These are phyloP conservation scores for Kernera saxatilis DNA, from an alignment of 345 rosid species.

Conservation along the genomic window DNA sequence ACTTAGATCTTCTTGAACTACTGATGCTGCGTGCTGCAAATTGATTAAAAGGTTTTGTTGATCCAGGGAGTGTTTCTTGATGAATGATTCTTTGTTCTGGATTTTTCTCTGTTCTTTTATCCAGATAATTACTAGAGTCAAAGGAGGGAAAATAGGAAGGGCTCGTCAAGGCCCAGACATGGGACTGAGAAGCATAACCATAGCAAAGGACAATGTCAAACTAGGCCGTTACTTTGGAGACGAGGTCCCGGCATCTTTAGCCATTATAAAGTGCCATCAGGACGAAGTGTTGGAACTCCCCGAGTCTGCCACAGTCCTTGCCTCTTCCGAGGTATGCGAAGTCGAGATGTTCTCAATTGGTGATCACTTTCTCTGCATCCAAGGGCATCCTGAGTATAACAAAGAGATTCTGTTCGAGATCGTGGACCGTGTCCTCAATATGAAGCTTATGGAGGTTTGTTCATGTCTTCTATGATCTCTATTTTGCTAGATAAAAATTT, in stretches of 20 bases:
- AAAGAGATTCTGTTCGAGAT: constrained; percentile 64
- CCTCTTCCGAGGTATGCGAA: constrained; percentile 65
- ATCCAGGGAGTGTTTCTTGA: neutral
- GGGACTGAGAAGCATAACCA: constrained; percentile 56
- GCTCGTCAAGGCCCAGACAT: constrained; percentile 62
- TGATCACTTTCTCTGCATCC: constrained; percentile 66
- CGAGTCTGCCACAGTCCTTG: constrained; percentile 57
- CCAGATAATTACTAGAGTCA: constrained; percentile 66
- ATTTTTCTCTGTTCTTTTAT: neutral
- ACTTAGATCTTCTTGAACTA: neutral
- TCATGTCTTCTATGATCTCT: neutral
- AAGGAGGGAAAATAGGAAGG: constrained; percentile 76
- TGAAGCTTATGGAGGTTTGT: constrained; percentile 46
- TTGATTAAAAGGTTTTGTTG: neutral
- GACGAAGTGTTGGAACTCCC: constrained; percentile 91
- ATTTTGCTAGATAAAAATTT: neutral
- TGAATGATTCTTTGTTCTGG: neutral
- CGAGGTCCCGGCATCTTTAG: constrained; percentile 38
- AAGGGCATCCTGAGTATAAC: constrained; percentile 92
- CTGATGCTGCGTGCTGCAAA: neutral
- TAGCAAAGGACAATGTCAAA: constrained; percentile 40
- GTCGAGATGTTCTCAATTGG: constrained; percentile 67
- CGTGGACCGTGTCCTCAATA: constrained; percentile 56
- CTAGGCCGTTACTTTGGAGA: constrained; percentile 22
- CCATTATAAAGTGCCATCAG: constrained; percentile 71